A percentile compares a stretch with the other conserved stretches of the same genome.
Conservation (phyloP, 164 flowering plant species). For the Tetracentron sinense region DNA sequence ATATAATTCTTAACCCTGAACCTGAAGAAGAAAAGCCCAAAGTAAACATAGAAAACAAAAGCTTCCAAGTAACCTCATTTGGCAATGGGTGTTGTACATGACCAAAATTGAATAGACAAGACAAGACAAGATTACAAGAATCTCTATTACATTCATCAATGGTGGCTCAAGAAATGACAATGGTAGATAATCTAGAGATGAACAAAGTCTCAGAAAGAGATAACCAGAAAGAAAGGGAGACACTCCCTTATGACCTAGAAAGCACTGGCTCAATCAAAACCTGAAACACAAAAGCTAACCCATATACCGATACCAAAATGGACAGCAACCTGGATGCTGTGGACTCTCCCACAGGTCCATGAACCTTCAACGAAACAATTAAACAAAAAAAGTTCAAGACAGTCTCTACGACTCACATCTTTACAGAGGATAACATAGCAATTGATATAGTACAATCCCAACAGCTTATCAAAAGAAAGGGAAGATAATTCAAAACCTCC, state of each 20-base stretch:
- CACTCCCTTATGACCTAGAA: neutral
- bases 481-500: neutral
- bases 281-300: neutral
- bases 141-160: neutral
- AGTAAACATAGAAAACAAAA: too few species aligned
- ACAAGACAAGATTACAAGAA: neutral
- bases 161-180: neutral
- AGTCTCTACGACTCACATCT: constrained; percentile 15
- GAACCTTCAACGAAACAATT: constrained; percentile 8
- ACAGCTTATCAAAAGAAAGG: constrained; percentile 7
- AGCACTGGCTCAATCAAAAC: neutral
- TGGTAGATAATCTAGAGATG: neutral
- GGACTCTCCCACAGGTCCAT: neutral
- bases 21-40: neutral
- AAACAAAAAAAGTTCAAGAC: constrained; percentile 9
- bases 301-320: neutral
- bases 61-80: too few species aligned
- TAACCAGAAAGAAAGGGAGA: neutral
- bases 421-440: constrained; percentile 18
- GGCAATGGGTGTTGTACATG: too few species aligned
- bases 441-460: neutral
- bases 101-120: neutral
- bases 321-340: neutral
- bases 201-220: neutral
- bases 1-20: neutral